Evolutionary conservation across 2,329 filamentous ascomycete species (phyloP), one percentile per base, ranked within the genome.

Genomic region (Curvularia eragrostidis): DNA sequence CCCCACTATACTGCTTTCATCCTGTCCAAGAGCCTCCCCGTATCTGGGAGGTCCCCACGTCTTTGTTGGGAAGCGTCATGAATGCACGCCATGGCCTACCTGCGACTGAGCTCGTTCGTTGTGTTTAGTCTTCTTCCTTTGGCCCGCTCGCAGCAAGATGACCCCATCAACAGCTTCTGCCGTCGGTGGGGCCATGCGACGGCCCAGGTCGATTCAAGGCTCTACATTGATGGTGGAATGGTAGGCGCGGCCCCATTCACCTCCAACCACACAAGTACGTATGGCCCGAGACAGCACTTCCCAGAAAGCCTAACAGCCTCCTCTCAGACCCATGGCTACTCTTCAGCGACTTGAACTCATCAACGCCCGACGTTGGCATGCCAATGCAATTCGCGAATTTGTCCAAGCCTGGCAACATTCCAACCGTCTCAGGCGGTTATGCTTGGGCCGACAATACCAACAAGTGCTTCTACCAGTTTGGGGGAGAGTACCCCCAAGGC

Each of bases 391-490:
- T 84, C 55, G 80, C 82, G 36, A 85, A 87, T 55, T 77, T 88
- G 8, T 83, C 82, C 36, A 89, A 89, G 69, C 85, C 87, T 58
- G 75, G 75, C 15, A 80, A 81, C 3, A 78, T 88, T n/a, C 87
- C 87, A 0, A 75, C 77, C 58, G 75, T 83, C 7, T 74, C 75
- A 42, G 79, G 81, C 24, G 81, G 80, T 10, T 70, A 82, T 3
- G 74, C 89, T 12, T 89, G 86, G 86, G 78, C 81, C 7, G 87
- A 89, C 68, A 77, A 82, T 24, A 79, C 86, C 38, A 89, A 89
- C 75, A 87, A 88, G 68, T 79, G 82, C 42, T 81, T 89, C 48
- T 89, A 87, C 68, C 77, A 86, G 2, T 89, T 84, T 65, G 87
- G 87, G 10, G 87, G 87, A 44, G 83, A 88, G 61, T 84, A 82